phyloP scores from a whole-genome alignment of 495 filamentous ascomycete genomes.

The Hypoxylon fragiforme region DNA sequence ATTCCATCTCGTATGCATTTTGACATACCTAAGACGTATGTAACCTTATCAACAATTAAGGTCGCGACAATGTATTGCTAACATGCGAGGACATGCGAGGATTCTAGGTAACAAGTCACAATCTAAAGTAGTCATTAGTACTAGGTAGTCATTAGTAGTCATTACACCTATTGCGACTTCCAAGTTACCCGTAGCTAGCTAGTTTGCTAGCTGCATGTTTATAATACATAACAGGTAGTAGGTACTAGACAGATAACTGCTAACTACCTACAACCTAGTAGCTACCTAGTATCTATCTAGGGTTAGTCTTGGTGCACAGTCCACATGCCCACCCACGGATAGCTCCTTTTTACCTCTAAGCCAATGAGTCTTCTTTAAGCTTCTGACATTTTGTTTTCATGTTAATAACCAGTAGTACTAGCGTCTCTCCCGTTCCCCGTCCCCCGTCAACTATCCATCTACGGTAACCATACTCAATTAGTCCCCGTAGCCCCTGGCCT shows the following conservation, averaged over 20 bases:
- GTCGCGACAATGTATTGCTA: too few relatives aligned
- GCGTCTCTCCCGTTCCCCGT: neutral
- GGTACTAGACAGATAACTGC: neutral
- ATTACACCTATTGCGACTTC: too few relatives aligned
- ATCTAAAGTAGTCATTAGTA: too few relatives aligned
- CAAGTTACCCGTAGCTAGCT: too few relatives aligned
- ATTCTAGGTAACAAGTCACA: too few relatives aligned
- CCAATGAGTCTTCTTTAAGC: slow-evolving; percentile 5
- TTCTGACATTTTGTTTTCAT: slow-evolving; percentile 22
- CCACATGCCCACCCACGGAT: too few relatives aligned
- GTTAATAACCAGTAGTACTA: neutral
- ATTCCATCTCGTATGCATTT: neutral
- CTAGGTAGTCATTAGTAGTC: too few relatives aligned
- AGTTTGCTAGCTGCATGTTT: too few relatives aligned
- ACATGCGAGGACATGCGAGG: too few relatives aligned
- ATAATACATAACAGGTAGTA: neutral
- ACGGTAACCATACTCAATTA: slow-evolving; percentile 17
- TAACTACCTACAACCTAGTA: neutral
- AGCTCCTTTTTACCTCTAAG: slow-evolving; percentile 9
- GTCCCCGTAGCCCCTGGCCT: slow-evolving; percentile 1
- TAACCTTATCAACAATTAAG: neutral
- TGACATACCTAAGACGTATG: neutral
- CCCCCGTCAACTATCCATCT: slow-evolving; percentile 18
- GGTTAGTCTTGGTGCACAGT: too few relatives aligned
- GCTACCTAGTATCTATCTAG: too few relatives aligned